Percentiles rank a stretch among this genome's conserved stretches.
Conservation (phyloP, 768 basidiomycete genomes). For the Mycena indigotica region DNA sequence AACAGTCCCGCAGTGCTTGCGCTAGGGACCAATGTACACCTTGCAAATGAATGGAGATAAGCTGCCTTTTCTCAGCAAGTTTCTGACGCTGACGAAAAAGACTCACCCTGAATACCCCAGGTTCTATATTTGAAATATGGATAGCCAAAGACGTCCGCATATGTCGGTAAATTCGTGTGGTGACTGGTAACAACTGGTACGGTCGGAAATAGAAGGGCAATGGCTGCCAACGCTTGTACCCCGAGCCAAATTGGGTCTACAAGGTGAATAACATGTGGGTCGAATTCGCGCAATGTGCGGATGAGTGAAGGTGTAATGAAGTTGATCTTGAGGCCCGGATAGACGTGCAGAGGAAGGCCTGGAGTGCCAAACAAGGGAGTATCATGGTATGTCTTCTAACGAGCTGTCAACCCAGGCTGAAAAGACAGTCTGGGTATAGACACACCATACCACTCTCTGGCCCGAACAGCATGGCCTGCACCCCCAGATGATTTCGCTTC, state of each 20-base stretch:
- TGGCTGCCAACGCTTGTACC: conserved; percentile 41
- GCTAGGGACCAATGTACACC: conserved; percentile 8
- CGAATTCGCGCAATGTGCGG: conserved; percentile 9
- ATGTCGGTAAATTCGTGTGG: conserved; percentile 23
- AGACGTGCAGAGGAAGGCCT: conserved; percentile 12
- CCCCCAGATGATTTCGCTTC: conserved; percentile 34
- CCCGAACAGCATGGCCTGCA: conserved; percentile 44
- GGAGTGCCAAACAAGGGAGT: conserved; percentile 5
- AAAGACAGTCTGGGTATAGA: neutral
- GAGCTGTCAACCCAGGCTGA: neutral
- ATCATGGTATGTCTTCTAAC: neutral
- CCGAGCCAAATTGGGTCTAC: conserved; percentile 52
- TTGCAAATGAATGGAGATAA: conserved; percentile 6
- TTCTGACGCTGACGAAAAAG: neutral
- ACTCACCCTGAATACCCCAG: conserved; percentile 1
- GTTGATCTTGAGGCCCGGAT: conserved; percentile 15
- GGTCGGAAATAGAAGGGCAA: conserved; percentile 33
- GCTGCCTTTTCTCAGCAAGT: conserved; percentile 2
- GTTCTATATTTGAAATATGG: conserved; percentile 10
- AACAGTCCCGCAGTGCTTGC: conserved; percentile 1
- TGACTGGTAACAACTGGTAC: conserved; percentile 12
- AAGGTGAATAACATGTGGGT: conserved; percentile 45
- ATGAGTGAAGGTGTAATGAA: conserved; percentile 19
- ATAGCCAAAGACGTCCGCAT: conserved; percentile 19
- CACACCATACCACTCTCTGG: conserved; percentile 29